These are phyloP conservation scores for Plectranthus barbatus DNA, from an alignment of 257 asterid genomes.

Conservation along the genomic window DNA sequence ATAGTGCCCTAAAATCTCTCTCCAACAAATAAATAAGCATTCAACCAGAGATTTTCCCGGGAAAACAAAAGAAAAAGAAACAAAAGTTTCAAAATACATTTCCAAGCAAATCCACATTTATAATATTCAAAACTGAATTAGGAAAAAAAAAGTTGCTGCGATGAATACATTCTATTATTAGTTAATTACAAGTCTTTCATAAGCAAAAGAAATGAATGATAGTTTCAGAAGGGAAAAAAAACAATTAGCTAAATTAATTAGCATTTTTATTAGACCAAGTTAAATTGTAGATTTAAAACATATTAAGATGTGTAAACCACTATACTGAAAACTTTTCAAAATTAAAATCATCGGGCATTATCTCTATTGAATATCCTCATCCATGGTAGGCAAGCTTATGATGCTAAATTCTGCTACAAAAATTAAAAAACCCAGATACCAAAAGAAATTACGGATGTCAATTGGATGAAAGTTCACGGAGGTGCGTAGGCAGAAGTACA, in stretches of 20 bases:
- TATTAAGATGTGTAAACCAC: not conserved
- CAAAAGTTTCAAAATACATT: not conserved
- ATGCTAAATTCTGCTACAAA: not conserved
- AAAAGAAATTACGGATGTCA: not conserved
- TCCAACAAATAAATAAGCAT: not conserved
- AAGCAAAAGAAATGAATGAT: not conserved
- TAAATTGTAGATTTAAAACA: not conserved
- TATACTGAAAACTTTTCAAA: not conserved
- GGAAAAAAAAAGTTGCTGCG: not conserved
- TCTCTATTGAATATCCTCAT: not conserved
- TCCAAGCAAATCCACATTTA: not conserved
- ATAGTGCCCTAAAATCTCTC: not conserved
- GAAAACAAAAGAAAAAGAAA: not conserved
- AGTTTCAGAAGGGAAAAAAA: not conserved
- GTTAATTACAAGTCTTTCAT: not conserved
- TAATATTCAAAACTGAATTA: no score
- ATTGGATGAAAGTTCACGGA: not conserved
- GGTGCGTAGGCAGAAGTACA: no score
- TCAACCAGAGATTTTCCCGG: constrained; percentile 1
- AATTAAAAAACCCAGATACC: not conserved
- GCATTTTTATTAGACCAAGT: not conserved
- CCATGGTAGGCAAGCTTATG: not conserved
- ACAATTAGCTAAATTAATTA: no score
- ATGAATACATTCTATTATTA: not conserved
- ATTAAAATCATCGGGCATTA: no score